Evolutionary conservation across 2,329 filamentous ascomycete genomes (phyloP), one percentile per base, ranked within the genome.

Genomic region (Arthrobotrys sphaeroides): DNA sequence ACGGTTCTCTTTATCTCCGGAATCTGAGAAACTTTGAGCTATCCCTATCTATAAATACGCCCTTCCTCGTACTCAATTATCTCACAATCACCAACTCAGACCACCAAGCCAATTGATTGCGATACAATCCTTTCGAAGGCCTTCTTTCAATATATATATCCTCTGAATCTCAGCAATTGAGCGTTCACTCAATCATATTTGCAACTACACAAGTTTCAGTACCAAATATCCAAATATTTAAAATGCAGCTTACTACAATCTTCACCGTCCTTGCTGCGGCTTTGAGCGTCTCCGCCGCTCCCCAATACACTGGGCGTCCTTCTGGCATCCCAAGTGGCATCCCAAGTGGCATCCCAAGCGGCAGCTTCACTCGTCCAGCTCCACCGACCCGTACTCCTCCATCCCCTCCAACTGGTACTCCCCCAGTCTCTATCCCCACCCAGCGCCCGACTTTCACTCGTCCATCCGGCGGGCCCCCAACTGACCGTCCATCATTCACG

Each of bases 181-280:
- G 28, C n/a, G 26, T 40, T 12, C 49, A 9, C 12, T 22, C 40
- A 57, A 2, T 5, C 31, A 45, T 45, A 12, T 62, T 45, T 38
- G 2, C n/a, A 12, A 28, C 5, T 4, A 51, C 31, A 59, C 10
- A 42, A 51, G 13, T 38, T 55, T 31, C n/a, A n/a, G n/a, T n/a
- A n/a, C n/a, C n/a, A 22, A 3, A n/a, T 18, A 13, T 26, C 31
- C 20, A n/a, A 33, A 45, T 22, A 31, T 43, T 31, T 49, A 73
- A 57, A 65, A 73, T 73, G 68, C 68, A 73, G 42, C 28, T 73
- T 33, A 59, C 49, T 49, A 51, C 49, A 13, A 5, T 73, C 59
- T 59, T 73, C 47, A 33, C 59, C 42, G 33, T 65, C 13, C 60
- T 73, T 22, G 47, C 68, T 18, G 16, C 47, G 20, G 68, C 68